Evolutionary conservation across 306 rosid genomes (phyloP).

Genomic region (Chamaecrista fasciculata): DNA sequence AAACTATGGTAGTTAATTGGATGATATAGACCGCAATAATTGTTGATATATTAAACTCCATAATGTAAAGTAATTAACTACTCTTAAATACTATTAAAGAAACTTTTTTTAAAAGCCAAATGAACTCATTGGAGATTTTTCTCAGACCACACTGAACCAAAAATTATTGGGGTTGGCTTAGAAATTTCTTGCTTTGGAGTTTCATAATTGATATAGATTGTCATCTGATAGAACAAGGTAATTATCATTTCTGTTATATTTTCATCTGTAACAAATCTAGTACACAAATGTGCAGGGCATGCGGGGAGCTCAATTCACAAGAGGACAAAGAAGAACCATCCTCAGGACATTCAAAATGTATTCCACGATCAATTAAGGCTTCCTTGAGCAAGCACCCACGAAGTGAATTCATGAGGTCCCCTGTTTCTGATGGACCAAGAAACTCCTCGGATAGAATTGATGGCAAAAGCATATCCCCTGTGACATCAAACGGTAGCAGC

Average conservation of each 20-base stretch:
- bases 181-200: slow-evolving; percentile 8
- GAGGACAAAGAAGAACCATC: slow-evolving; percentile 67
- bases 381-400: slow-evolving; percentile 76
- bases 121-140: slow-evolving; percentile 3
- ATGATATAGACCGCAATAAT: background rate
- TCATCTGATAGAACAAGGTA: background rate
- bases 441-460: slow-evolving; percentile 68
- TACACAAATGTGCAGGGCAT: slow-evolving; percentile 52
- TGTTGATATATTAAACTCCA: background rate
- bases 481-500: slow-evolving; percentile 56
- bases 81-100: background rate
- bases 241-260: slow-evolving; percentile 16
- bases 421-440: slow-evolving; percentile 69
- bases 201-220: slow-evolving; percentile 21
- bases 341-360: slow-evolving; percentile 80
- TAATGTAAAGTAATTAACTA: background rate
- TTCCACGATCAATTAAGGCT: slow-evolving; percentile 78
- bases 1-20: background rate
- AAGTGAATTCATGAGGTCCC: slow-evolving; percentile 77
- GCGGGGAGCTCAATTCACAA: slow-evolving; percentile 49
- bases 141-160: background rate
- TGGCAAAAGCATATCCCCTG: slow-evolving; percentile 46
- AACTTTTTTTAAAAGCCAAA: background rate
- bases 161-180: background rate
- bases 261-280: slow-evolving; percentile 13